Evolutionary conservation across 1,284 basidiomycete species (phyloP), one percentile per base, ranked within the genome.

Genomic region (Coniophora puteana): DNA sequence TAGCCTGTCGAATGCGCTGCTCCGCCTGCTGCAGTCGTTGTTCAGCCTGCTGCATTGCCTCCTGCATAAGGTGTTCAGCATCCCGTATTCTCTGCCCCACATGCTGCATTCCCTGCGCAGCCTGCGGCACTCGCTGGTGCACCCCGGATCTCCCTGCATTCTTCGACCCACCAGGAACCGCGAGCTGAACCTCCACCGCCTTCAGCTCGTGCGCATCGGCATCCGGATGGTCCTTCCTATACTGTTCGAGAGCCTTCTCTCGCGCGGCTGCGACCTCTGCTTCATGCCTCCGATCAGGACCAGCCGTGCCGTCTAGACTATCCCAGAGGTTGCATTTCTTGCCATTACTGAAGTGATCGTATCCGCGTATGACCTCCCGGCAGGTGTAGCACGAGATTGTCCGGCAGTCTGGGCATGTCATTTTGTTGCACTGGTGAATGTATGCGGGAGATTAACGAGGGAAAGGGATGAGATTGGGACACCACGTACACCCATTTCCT

Each of bases 341-440:
- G 48, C 75, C 76, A 37, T 79, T 69, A 38, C 78, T 63, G 54
- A 93, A 93, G 55, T 93, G 90, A 0, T 85, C 80, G 54, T 93
- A 93, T 1, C 88, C 85, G 2, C 45, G 62, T 28, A 92, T 83
- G 24, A 80, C 51, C 51, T 83, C 54, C 16, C 85, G 74, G 56
- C 89, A 93, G 13, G 87, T 68, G 55, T 92, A 92, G 58, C 89
- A 93, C 0, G 81, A 88, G 20, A 84, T 28, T 0, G 86, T 80
- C 4, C 41, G 45, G 51, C 89, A 93, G 43, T 79, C 66, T 1
- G 78, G 72, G 52, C 89, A 92, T 11, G 66, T 72, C 80, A 89
- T 88, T 57, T 88, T 89, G 69, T 89, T 89, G 63, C 86, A 89
- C 83, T 88, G 50, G 14, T 11, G 10, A 16, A 12, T 36, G 23